Conservation (phyloP, 257 asterid genomes). For the Petrea volubilis region DNA sequence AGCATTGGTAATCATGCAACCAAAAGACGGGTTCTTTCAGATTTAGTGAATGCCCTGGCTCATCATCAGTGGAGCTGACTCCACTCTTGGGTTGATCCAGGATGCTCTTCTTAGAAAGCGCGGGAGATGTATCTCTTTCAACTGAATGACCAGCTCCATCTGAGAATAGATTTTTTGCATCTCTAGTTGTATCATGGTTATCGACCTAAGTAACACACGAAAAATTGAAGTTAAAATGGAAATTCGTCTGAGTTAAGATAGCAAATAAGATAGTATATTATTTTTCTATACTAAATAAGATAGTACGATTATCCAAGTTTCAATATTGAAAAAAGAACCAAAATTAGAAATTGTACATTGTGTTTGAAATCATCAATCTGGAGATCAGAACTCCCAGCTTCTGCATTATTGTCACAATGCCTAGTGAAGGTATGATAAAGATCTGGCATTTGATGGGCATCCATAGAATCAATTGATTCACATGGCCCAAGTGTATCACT, state of each 20-base stretch:
- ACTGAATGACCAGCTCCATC: conserved; percentile 16
- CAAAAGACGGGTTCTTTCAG: conserved; percentile 43
- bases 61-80: conserved; percentile 20
- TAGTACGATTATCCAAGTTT: background rate
- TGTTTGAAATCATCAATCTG: conserved; percentile 24
- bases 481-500: conserved; percentile 34
- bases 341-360: conserved; percentile 30
- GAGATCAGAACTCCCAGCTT: conserved; percentile 23
- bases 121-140: conserved; percentile 27
- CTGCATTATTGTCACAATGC: conserved; percentile 30
- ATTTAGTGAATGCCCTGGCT: conserved; percentile 36
- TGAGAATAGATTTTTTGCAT: conserved; percentile 14
- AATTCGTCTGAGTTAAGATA: too few relatives aligned
- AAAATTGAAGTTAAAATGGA: background rate
- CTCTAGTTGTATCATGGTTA: conserved; percentile 21
- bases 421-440: conserved; percentile 21
- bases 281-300: background rate
- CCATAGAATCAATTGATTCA: conserved; percentile 32
- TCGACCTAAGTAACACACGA: conserved; percentile 35
- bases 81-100: conserved; percentile 12
- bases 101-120: conserved; percentile 30
- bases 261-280: too few relatives aligned
- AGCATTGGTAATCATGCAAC: conserved; percentile 80
- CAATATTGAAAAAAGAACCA: background rate
- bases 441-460: conserved; percentile 34